A percentile compares a stretch with the other conserved stretches of the same genome.
These are phyloP conservation scores for Jacaranda copaia DNA, from an alignment of 257 asterid genomes.

Conservation along the genomic window DNA sequence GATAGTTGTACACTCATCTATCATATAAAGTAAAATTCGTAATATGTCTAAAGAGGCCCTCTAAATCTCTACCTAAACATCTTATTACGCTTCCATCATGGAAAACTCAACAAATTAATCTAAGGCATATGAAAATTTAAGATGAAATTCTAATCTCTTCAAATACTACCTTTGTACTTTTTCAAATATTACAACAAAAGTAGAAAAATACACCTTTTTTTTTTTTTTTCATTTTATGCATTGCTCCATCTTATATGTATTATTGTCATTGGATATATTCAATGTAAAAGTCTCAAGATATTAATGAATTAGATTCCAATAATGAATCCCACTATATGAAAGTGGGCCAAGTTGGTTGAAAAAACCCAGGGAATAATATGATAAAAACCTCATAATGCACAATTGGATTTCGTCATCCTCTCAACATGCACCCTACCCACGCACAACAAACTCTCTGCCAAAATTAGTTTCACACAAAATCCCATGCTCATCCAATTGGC, in stretches of 20 bases:
- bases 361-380: slow-evolving; percentile 8
- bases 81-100: no score
- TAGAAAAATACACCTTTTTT: no score
- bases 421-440: slow-evolving; percentile 18
- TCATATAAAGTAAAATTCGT: no score
- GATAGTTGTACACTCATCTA: no score
- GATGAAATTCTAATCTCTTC: no score
- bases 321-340: neutral
- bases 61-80: no score
- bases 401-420: slow-evolving; percentile 1
- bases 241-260: neutral
- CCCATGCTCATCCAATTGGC: neutral
- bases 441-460: slow-evolving; percentile 36
- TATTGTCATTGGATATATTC: neutral
- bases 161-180: no score
- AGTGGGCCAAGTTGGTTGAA: slow-evolving; percentile 39
- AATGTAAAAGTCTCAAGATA: neutral
- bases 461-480: slow-evolving; percentile 32
- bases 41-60: no score
- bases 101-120: no score
- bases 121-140: no score
- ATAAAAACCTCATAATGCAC: neutral
- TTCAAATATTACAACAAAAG: no score
- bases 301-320: neutral
- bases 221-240: neutral